phyloP scores from a whole-genome alignment of 1,139 yeast species.

The Candida sp. region DNA sequence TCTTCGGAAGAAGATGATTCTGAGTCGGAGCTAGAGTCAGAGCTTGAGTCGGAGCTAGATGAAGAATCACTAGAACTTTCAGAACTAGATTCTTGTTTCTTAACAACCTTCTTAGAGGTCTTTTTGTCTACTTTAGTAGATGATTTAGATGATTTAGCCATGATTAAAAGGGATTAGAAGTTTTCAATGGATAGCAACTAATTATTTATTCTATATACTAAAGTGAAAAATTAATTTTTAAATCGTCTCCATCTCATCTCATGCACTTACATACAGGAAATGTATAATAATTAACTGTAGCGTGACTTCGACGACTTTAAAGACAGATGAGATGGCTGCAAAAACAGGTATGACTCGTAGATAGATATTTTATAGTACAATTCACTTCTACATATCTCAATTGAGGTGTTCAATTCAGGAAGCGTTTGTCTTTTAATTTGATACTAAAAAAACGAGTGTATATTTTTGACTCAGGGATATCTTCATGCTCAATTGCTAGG shows the following conservation, averaged over 20 bases:
- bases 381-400: too few relatives aligned
- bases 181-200: background rate
- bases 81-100: constrained; percentile 14
- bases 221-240: constrained; percentile 4
- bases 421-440: too few relatives aligned
- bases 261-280: background rate
- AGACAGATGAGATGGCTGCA: too few relatives aligned
- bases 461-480: too few relatives aligned
- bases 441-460: too few relatives aligned
- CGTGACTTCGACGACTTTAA: background rate
- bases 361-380: too few relatives aligned
- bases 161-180: constrained; percentile 6
- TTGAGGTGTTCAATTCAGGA: too few relatives aligned
- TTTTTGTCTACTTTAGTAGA: constrained; percentile 21
- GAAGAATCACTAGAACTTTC: constrained; percentile 21
- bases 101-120: constrained; percentile 12
- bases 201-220: background rate
- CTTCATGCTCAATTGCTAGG: too few relatives aligned
- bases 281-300: too few relatives aligned
- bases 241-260: constrained; percentile 2
- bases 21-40: constrained; percentile 2
- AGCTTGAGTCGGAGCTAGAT: constrained; percentile 14
- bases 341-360: too few relatives aligned
- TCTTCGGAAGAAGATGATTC: constrained; percentile 16
- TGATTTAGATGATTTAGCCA: constrained; percentile 29